These are phyloP conservation scores for Lachancea meyersii DNA, from an alignment of 805 yeast species.

Conservation along the genomic window DNA sequence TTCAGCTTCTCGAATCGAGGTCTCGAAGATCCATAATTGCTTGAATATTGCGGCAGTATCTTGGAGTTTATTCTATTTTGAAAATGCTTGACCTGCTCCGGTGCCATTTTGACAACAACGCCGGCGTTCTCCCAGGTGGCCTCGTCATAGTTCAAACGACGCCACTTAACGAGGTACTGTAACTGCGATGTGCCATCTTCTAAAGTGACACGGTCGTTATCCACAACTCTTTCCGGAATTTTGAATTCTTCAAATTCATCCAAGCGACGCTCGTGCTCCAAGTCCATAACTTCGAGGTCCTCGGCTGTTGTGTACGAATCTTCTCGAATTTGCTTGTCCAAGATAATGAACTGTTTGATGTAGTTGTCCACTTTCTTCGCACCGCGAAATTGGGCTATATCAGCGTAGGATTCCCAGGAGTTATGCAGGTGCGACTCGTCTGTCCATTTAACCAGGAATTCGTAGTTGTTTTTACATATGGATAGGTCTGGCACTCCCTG, in stretches of 20 bases:
- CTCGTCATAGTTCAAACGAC: constrained; percentile 85
- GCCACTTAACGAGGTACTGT: constrained; percentile 89
- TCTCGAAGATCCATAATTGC: constrained; percentile 65
- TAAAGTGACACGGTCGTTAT: constrained; percentile 61
- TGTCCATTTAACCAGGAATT: constrained; percentile 75
- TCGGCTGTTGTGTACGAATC: constrained; percentile 84
- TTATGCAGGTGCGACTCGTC: constrained; percentile 87
- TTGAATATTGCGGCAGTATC: constrained; percentile 75
- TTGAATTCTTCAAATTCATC: constrained; percentile 82
- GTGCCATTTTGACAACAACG: constrained; percentile 76
- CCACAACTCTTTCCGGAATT: constrained; percentile 83
- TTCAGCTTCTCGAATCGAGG: constrained; percentile 86
- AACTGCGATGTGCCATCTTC: constrained; percentile 61
- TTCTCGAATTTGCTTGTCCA: constrained; percentile 67
- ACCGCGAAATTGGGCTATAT: constrained; percentile 51
- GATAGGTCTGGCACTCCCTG: constrained; percentile 37
- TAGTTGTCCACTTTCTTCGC: constrained; percentile 84
- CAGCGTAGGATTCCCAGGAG: constrained; percentile 77
- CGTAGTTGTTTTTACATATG: constrained; percentile 54
- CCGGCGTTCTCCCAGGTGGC: constrained; percentile 96
- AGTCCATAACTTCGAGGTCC: constrained; percentile 88
- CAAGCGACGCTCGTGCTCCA: constrained; percentile 76
- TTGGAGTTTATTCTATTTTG: constrained; percentile 78
- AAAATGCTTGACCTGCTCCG: constrained; percentile 73
- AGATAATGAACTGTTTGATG: constrained; percentile 65